phyloP scores from a whole-genome alignment of 176 grass and related monocot genomes.

The Aegilops tauschii region DNA sequence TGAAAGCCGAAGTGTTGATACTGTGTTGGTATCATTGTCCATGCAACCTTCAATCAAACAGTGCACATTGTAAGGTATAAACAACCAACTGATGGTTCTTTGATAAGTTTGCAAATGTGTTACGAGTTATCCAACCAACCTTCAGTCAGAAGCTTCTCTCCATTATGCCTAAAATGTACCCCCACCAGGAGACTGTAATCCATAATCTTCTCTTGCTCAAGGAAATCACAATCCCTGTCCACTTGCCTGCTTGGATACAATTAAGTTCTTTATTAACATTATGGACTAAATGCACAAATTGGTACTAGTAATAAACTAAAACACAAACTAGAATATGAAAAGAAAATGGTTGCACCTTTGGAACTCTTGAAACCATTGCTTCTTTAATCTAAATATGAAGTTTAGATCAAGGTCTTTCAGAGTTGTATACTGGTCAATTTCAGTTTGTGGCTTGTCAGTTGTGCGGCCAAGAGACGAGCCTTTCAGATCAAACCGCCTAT shows the following conservation, averaged over 20 bases:
- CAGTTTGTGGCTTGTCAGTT: constrained; percentile 83
- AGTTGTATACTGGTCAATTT: constrained; percentile 94
- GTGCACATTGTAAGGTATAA: constrained; percentile 35
- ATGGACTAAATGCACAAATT: background rate
- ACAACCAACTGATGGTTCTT: constrained; percentile 5
- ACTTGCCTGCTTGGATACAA: constrained; percentile 70
- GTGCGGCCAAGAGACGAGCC: constrained; percentile 93
- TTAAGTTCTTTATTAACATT: constrained; percentile 15
- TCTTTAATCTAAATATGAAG: constrained; percentile 90
- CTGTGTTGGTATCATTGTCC: constrained; percentile 33
- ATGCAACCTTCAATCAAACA: constrained; percentile 49
- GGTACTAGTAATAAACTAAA: background rate
- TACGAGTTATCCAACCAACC: constrained; percentile 51
- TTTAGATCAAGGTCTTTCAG: constrained; percentile 99
- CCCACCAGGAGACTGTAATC: constrained; percentile 97
- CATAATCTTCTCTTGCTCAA: constrained; percentile 98
- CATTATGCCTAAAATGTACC: constrained; percentile 71
- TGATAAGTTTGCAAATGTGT: background rate
- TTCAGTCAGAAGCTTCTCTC: constrained; percentile 48
- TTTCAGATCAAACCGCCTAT: constrained; percentile 98
- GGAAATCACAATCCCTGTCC: constrained; percentile 95
- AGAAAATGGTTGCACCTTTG: constrained; percentile 62
- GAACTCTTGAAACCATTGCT: constrained; percentile 90
- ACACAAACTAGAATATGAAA: background rate
- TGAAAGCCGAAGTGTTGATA: constrained; percentile 43